Evolutionary conservation across 208 protist genomes (phyloP).

Genomic region (Crithidia expoeki): DNA sequence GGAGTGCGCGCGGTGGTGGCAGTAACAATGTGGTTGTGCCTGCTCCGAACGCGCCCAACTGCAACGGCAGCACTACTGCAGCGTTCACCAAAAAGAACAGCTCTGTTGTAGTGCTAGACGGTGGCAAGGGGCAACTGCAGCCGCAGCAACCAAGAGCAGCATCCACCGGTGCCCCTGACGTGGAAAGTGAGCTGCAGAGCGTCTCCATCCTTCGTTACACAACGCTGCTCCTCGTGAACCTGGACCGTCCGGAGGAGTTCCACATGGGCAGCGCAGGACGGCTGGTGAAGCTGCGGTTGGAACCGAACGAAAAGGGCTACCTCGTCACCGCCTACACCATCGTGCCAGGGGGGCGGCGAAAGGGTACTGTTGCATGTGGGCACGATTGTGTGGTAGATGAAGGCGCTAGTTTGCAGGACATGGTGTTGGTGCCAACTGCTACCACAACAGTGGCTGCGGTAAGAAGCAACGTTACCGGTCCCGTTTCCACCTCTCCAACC

Average conservation of each 20-base stretch:
- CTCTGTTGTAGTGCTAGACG: not conserved
- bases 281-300: slow-evolving; percentile 52
- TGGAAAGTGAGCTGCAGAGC: not conserved
- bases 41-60: too few species aligned
- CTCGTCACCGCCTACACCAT: slow-evolving; percentile 73
- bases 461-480: not conserved
- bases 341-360: slow-evolving; percentile 24
- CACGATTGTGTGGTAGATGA: not conserved
- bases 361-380: not conserved
- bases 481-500: not conserved
- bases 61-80: not conserved
- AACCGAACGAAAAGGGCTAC: slow-evolving; percentile 81
- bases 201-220: slow-evolving; percentile 56
- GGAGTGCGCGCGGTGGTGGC: not conserved
- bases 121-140: slow-evolving; percentile 4
- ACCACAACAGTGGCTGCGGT: not conserved
- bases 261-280: slow-evolving; percentile 48
- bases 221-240: slow-evolving; percentile 62
- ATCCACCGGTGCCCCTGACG: not conserved
- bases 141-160: not conserved
- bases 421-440: not conserved
- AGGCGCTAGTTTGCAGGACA: not conserved
- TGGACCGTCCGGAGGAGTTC: slow-evolving; percentile 54
- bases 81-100: slow-evolving; percentile 11
- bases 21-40: too few species aligned